Percentiles rank a stretch among this genome's conserved stretches.
Evolutionary conservation across 2,329 filamentous ascomycete genomes (phyloP).

Genomic region (Stagonosporopsis rhizophila): DNA sequence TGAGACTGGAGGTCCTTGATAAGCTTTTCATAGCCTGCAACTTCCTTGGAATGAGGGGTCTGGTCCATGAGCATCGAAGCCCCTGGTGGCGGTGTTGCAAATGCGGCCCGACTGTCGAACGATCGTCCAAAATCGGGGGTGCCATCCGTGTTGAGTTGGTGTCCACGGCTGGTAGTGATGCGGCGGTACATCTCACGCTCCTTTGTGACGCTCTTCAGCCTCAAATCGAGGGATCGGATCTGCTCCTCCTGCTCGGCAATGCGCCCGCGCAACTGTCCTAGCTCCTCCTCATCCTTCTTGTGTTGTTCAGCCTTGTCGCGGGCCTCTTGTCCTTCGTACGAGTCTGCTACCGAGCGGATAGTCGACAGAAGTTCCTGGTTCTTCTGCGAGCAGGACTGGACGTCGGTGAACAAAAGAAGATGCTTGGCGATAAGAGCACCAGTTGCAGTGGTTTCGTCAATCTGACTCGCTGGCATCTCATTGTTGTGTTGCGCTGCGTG

Average conservation of each 20-base stretch:
- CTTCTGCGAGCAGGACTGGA: conserved; percentile 84
- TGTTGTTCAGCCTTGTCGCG: conserved; percentile 64
- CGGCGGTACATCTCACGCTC: conserved; percentile 98
- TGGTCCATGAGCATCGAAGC: conserved; percentile 44
- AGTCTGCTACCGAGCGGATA: conserved; percentile 82
- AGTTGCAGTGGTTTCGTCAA: conserved; percentile 78
- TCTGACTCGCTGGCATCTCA: conserved; percentile 70
- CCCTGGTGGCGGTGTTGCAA: conserved; percentile 55
- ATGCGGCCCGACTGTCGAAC: conserved; percentile 21
- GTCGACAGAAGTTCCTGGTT: conserved; percentile 85
- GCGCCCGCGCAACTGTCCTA: conserved; percentile 75
- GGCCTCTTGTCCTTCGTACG: conserved; percentile 91
- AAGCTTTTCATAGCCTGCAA: conserved; percentile 76
- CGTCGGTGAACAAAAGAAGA: conserved; percentile 86
- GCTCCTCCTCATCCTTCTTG: conserved; percentile 68
- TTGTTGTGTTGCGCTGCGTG: conserved; percentile 71
- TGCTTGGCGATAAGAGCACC: conserved; percentile 89
- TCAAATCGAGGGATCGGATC: conserved; percentile 78
- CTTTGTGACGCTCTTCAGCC: conserved; percentile 90
- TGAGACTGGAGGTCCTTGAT: conserved; percentile 88
- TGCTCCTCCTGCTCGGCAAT: conserved; percentile 84
- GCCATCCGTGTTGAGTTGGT: conserved; percentile 59
- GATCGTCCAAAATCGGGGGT: conserved; percentile 34
- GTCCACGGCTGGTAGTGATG: conserved; percentile 80
- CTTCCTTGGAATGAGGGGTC: conserved; percentile 62